These are phyloP conservation scores for Acorus calamus DNA, from an alignment of 106 monocot genomes.

Conservation along the genomic window DNA sequence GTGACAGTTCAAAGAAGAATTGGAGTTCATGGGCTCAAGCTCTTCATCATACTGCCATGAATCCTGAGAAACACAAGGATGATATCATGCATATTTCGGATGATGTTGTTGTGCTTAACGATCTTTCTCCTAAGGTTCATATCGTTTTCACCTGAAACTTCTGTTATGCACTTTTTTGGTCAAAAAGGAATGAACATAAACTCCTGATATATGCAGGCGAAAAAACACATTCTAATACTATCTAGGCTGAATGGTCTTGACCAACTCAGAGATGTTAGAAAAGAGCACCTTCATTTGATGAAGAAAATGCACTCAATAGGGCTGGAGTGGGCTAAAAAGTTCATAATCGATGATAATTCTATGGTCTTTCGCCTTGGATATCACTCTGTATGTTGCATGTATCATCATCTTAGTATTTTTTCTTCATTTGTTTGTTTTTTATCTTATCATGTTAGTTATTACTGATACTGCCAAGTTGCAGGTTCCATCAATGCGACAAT, in stretches of 20 bases:
- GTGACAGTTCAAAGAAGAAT: conserved; percentile 13
- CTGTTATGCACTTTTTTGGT: no score
- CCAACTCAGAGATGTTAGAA: conserved; percentile 44
- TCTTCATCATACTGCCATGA: conserved; percentile 58
- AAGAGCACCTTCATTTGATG: conserved; percentile 52
- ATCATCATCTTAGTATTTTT: not conserved
- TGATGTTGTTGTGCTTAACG: conserved; percentile 55
- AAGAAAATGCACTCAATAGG: conserved; percentile 57
- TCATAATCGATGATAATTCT: conserved; percentile 44
- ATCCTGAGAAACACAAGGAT: conserved; percentile 67
- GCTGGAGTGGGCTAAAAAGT: conserved; percentile 54
- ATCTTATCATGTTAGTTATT: not conserved
- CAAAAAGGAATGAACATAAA: no score
- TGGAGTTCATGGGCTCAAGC: conserved; percentile 86
- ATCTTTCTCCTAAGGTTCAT: conserved; percentile 83
- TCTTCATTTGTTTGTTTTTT: not conserved
- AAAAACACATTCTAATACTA: conserved; percentile 58
- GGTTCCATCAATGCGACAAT: conserved; percentile 87
- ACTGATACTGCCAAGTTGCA: conserved; percentile 6
- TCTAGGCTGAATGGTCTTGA: conserved; percentile 63
- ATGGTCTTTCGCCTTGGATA: conserved; percentile 76
- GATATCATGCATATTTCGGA: conserved; percentile 46
- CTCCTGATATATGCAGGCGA: conserved; percentile 41
- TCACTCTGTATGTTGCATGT: conserved; percentile 54
- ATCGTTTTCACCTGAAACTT: not conserved